phyloP scores from a whole-genome alignment of 1,139 yeast genomes.

The Candida dubliniensis region DNA sequence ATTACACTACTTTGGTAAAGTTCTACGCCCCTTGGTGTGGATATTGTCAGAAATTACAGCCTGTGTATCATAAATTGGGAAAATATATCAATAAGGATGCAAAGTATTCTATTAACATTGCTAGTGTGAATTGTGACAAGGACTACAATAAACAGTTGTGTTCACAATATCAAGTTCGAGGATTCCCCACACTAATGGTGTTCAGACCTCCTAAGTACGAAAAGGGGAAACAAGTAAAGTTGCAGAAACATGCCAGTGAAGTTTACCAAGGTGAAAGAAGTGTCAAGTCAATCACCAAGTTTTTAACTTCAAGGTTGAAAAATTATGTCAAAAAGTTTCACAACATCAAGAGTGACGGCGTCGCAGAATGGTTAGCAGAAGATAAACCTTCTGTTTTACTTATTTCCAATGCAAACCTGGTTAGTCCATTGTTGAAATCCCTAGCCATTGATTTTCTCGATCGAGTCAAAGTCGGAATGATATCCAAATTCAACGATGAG shows the following conservation, averaged over 20 bases:
- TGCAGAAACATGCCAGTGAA: constrained; percentile 56
- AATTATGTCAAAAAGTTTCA: constrained; percentile 64
- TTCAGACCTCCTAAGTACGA: constrained; percentile 77
- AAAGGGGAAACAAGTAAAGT: constrained; percentile 12
- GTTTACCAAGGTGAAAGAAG: constrained; percentile 69
- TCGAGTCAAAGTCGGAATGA: constrained; percentile 30
- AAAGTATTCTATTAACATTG: constrained; percentile 67
- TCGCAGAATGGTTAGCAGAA: constrained; percentile 29
- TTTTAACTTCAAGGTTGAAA: constrained; percentile 62
- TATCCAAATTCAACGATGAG: constrained; percentile 21
- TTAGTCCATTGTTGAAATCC: constrained; percentile 67
- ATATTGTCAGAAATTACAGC: constrained; percentile 61
- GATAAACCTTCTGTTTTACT: constrained; percentile 38
- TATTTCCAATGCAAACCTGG: constrained; percentile 44
- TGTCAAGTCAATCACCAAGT: constrained; percentile 57
- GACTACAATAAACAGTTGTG: constrained; percentile 68
- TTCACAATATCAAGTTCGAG: constrained; percentile 61
- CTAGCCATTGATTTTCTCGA: constrained; percentile 72
- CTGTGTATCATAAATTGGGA: constrained; percentile 63
- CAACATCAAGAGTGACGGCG: constrained; percentile 22
- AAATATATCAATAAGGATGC: constrained; percentile 47
- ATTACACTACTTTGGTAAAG: constrained; percentile 81
- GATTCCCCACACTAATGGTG: constrained; percentile 80
- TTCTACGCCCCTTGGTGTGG: constrained; percentile 99
- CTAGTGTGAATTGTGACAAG: constrained; percentile 84